Conservation (phyloP, 495 filamentous ascomycete genomes). For the Lasiosphaeria hispida region DNA sequence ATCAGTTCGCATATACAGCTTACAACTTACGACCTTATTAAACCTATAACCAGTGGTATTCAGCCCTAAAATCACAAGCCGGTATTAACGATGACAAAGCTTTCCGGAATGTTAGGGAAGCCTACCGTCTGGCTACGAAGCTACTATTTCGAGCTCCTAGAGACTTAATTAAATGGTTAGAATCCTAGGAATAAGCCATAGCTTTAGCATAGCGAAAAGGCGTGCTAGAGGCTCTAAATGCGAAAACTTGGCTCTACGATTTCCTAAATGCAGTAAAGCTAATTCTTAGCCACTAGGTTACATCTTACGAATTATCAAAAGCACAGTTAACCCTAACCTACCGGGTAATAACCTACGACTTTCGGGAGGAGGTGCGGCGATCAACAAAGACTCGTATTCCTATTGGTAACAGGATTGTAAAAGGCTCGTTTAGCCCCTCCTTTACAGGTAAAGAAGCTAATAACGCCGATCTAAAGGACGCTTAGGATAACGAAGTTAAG, state of each 20-base stretch:
- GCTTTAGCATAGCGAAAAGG: slow-evolving; percentile 2
- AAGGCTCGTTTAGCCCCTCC: slow-evolving; percentile 5
- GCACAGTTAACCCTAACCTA: background rate
- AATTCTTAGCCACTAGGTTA: background rate
- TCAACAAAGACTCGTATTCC: background rate
- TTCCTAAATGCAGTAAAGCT: slow-evolving; percentile 6
- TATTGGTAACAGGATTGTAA: background rate
- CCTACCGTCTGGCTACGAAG: background rate
- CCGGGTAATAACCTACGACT: background rate
- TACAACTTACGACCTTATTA: background rate
- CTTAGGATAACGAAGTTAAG: no score
- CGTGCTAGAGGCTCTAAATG: background rate
- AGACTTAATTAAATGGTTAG: slow-evolving; percentile 5
- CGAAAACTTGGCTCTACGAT: background rate
- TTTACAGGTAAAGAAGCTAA: no score
- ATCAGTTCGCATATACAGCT: background rate
- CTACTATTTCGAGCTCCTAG: background rate
- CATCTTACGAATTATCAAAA: background rate
- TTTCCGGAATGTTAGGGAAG: background rate
- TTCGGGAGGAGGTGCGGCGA: slow-evolving; percentile 2
- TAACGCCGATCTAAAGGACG: no score
- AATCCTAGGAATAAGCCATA: background rate
- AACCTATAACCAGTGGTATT: slow-evolving; percentile 1
- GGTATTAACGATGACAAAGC: background rate
- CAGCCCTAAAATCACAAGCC: background rate